Conservation (phyloP, 805 yeast species). For the Starmerella geochares region DNA sequence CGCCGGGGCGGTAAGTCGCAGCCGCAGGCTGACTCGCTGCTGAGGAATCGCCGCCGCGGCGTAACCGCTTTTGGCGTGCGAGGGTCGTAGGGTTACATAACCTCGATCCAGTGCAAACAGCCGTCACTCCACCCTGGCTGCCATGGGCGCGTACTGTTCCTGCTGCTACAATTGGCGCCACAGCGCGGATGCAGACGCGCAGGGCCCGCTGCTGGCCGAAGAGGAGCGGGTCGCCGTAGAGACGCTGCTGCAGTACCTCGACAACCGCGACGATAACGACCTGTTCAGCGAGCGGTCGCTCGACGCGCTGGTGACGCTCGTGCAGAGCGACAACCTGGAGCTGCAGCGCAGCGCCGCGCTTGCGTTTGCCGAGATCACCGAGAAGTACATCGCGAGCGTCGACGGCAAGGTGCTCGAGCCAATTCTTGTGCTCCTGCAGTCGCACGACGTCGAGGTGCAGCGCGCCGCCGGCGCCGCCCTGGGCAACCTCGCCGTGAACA, state of each 20-base stretch:
- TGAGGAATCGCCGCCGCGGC: slow-evolving; percentile 1
- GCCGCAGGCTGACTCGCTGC: not conserved
- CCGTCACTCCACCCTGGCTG: slow-evolving; percentile 2
- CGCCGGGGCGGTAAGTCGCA: too few species aligned
- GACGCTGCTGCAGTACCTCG: slow-evolving; percentile 75
- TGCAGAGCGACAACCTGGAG: slow-evolving; percentile 88
- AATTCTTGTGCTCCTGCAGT: slow-evolving; percentile 73
- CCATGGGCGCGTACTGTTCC: slow-evolving; percentile 22
- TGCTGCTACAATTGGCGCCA: slow-evolving; percentile 20
- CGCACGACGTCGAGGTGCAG: slow-evolving; percentile 87
- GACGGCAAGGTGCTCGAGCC: slow-evolving; percentile 89
- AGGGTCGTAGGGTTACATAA: slow-evolving; percentile 5
- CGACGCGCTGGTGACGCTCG: slow-evolving; percentile 81
- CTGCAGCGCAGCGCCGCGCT: slow-evolving; percentile 93
- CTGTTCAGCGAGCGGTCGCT: slow-evolving; percentile 75
- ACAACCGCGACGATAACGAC: slow-evolving; percentile 79
- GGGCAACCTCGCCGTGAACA: slow-evolving; percentile 96
- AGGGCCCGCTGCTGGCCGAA: slow-evolving; percentile 78
- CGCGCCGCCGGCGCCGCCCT: slow-evolving; percentile 98
- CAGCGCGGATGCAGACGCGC: slow-evolving; percentile 62
- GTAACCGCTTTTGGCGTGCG: not conserved
- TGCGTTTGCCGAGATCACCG: slow-evolving; percentile 97
- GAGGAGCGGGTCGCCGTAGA: slow-evolving; percentile 96
- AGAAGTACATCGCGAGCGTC: slow-evolving; percentile 77
- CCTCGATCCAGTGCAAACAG: slow-evolving; percentile 1